Base-by-base conservation (phyloP, 345 rosid genomes). In the Murraya paniculata region DNA sequence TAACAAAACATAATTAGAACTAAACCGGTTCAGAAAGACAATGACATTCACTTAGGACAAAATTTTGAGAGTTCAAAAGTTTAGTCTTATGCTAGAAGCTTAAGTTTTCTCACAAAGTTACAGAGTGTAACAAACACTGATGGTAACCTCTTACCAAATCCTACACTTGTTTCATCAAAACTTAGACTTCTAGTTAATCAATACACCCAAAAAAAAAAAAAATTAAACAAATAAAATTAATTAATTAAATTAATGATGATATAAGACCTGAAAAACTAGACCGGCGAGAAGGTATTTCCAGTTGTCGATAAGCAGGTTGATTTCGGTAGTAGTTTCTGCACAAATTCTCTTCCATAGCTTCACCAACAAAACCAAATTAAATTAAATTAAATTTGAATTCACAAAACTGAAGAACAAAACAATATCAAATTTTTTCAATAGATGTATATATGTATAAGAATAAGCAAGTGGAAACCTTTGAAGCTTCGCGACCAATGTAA, bases 401-500 rank as follows among this genome's bases (percentile, higher is more conserved):
- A 73, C 33, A 8, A 57, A 66, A 71, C 66, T 45, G 38, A 64
- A 31, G 24, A 64, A 19, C 65, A 11, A 35, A 35, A 33, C 35
- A 69, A 53, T 24, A 58, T 57, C 8, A 13, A 64, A 72, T 62
- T 59, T 14, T 58, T 22, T n/a, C 50, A 13, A 45, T 45, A 45
- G 3, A 45, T 45, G 45, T 9, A 45, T 6, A 6, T 9, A 71
- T 50, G 7, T 30, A 50, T 16, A 59, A 39, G 45, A 56, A 64
- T 24, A 31, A 72, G 9, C 27, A 28, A 77, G 8, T 30, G 36
- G n/a, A 70, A 77, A 91, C 93, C 97, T 94, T 92, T 2, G 98
- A 93, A 90, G 98, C 91, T 88, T 95, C 98, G 76, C 98, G 98
- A 79, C 97, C 90, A 86, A 95, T 91, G 91, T 92, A 95, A 88